Conservation (phyloP, 148 eudicot genomes). For the Vaccinium macrocarpon region DNA sequence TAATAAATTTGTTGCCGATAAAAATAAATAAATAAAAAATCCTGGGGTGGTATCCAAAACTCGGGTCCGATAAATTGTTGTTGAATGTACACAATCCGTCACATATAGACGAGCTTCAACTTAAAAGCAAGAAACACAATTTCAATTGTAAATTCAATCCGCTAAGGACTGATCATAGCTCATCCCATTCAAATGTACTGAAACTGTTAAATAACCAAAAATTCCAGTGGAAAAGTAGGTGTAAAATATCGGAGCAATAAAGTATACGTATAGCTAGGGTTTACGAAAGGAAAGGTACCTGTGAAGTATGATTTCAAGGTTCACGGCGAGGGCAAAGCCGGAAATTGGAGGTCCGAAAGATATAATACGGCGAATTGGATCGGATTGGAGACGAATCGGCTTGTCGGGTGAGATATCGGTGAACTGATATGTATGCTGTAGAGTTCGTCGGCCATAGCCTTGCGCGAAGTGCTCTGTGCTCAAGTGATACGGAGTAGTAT, state of each 20-base stretch:
- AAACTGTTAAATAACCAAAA: not conserved
- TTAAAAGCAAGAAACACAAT: not conserved
- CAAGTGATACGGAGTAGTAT: not conserved
- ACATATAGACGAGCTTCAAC: not conserved
- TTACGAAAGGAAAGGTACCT: not conserved
- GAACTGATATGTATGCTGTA: conserved; percentile 15
- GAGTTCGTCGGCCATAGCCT: conserved; percentile 40
- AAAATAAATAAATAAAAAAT: no score
- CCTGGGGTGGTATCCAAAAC: not conserved
- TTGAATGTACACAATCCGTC: not conserved
- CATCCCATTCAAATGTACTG: not conserved
- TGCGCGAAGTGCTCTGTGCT: not conserved
- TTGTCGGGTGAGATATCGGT: conserved; percentile 11
- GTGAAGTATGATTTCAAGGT: not conserved
- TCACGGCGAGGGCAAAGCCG: not conserved
- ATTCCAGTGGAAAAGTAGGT: not conserved
- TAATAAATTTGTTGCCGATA: no score
- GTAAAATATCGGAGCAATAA: not conserved
- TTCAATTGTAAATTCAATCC: not conserved
- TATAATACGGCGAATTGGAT: conserved; percentile 8
- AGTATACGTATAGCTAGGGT: conserved; percentile 10
- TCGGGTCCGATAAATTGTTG: not conserved
- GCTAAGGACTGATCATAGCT: not conserved
- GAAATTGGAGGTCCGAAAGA: not conserved
- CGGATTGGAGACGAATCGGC: conserved; percentile 12